Evolutionary conservation across 108 stramenopile species (phyloP), one percentile per base, ranked within the genome.

Genomic region (Aureococcus anophagefferens): DNA sequence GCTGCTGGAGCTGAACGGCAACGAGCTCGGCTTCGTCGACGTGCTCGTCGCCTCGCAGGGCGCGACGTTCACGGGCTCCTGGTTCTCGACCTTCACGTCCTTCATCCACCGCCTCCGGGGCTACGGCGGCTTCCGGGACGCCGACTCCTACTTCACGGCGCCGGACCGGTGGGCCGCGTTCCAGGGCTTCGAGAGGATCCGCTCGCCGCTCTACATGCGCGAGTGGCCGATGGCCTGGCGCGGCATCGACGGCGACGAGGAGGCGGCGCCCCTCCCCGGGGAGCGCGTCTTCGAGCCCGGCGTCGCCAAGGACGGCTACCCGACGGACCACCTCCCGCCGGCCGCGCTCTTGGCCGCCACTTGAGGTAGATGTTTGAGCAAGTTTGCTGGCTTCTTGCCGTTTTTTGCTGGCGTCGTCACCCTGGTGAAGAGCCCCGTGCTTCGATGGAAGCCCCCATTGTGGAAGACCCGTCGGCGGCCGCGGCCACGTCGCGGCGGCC

Each of bases 1-100:
- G n/a, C 40, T 44, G 9, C 40, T 44, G 40, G 40, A 5, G 13
- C 63, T 81, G 33, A 78, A 89, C 64, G 69, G 83, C 17, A 89
- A 90, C 68, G 91, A 84, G 62, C 87, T 87, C 71, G 94, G 94
- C 0, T 92, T 92, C 90, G 72, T 92, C 5, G 92, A 93, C 77
- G 89, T 90, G 69, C 68, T 92, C 21, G 74, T 94, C 32, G 89
- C 91, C 5, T 85, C 85, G 33, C 72, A 83, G 67, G 91, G 90
- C 64, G 34, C 77, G 30, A 77, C 76, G 21, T 92, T 92, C 74
- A 87, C 84, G 51, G 93, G 93, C 32, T 85, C 89, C 33, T 92
- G 81, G 76, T 86, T 81, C 64, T 87, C 86, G 16, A 91, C 90
- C 21, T 88, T 89, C 66, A 82, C 87, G 11, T 90, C 88, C 0